These are phyloP conservation scores for Fraxinus sp. DNA, from an alignment of 305 asterid species.

Conservation along the genomic window DNA sequence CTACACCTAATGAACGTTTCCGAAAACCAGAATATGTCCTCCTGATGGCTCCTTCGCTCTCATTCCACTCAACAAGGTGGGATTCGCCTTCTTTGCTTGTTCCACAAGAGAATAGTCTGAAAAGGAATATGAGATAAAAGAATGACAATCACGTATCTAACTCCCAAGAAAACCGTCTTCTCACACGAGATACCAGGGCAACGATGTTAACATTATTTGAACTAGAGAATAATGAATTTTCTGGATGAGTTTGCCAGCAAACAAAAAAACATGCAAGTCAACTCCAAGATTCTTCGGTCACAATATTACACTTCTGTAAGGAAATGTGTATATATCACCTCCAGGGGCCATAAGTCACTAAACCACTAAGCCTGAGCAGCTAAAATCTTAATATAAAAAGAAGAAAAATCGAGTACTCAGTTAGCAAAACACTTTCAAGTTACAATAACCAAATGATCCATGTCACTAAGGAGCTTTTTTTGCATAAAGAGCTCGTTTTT, in stretches of 20 bases:
- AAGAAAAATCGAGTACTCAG: background rate
- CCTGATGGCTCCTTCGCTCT: slow-evolving; percentile 94
- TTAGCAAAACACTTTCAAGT: background rate
- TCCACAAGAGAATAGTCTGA: slow-evolving; percentile 91
- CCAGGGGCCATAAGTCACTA: background rate
- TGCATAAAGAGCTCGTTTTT: background rate
- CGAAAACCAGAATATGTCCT: slow-evolving; percentile 82
- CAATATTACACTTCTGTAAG: background rate
- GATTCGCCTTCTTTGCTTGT: slow-evolving; percentile 97
- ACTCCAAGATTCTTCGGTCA: background rate
- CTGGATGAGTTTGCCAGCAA: background rate
- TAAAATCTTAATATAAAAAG: background rate
- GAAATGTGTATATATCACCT: background rate
- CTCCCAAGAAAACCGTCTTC: slow-evolving; percentile 4
- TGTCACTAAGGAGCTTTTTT: background rate
- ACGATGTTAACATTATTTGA: background rate
- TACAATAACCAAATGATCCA: background rate
- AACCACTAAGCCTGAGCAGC: background rate
- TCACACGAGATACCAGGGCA: slow-evolving; percentile 2
- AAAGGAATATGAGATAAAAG: slow-evolving; percentile 28
- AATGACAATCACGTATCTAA: background rate
- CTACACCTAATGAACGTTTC: slow-evolving; percentile 83
- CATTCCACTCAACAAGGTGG: slow-evolving; percentile 96
- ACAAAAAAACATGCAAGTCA: background rate
- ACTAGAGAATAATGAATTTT: background rate